A percentile compares a stretch with the other conserved stretches of the same genome.
These are phyloP conservation scores for Prunella vulgaris DNA, from an alignment of 257 asterid genomes.

Conservation along the genomic window DNA sequence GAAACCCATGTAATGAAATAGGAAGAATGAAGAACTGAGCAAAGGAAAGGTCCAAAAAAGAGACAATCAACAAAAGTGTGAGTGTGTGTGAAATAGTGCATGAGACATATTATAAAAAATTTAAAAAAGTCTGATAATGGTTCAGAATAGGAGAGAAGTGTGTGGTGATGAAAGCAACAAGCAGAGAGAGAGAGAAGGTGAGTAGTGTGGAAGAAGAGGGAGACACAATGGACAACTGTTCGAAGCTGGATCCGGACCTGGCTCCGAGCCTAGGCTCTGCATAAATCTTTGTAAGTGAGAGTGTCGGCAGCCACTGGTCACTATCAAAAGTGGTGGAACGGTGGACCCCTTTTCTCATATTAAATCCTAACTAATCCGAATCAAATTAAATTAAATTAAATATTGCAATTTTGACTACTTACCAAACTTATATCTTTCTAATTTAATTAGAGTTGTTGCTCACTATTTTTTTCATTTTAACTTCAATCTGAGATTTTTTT, in stretches of 20 bases:
- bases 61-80: not conserved
- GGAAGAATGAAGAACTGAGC: not conserved
- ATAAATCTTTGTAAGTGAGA: constrained; percentile 20
- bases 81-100: constrained; percentile 17
- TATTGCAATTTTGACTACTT: constrained; percentile 19
- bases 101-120: not conserved
- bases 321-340: constrained; percentile 26
- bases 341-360: not conserved
- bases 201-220: constrained; percentile 14
- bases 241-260: constrained; percentile 18
- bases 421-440: constrained; percentile 8
- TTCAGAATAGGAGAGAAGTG: not conserved
- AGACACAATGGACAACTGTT: constrained; percentile 30
- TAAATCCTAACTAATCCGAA: not conserved
- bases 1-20: not conserved
- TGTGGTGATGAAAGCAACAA: constrained; percentile 19
- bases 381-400: too few relatives aligned
- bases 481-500: too few relatives aligned
- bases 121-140: not conserved
- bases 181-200: too few relatives aligned
- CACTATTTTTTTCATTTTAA: too few relatives aligned
- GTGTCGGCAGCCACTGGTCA: constrained; percentile 81
- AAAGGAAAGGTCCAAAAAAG: not conserved
- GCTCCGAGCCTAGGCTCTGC: constrained; percentile 29
- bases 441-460: not conserved